A percentile compares a stretch with the other conserved stretches of the same genome.
Conservation (phyloP, 139 green algal species). For the Deuterostichococcus epilithicus region DNA sequence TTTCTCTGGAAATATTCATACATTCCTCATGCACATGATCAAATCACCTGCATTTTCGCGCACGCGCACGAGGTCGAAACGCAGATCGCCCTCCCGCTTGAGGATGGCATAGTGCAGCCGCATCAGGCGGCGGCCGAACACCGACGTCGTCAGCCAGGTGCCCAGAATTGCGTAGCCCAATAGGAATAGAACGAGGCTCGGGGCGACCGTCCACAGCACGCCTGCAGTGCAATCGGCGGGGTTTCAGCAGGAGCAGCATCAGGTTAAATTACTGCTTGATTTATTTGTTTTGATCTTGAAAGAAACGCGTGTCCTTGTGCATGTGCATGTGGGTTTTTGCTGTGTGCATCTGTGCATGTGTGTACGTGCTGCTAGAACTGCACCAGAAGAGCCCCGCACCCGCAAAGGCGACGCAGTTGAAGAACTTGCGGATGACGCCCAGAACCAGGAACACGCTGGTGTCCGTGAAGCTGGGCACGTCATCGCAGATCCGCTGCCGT, state of each 20-base stretch:
- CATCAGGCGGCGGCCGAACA: slow-evolving; percentile 81
- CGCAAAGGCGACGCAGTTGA: slow-evolving; percentile 80
- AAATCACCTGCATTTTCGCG: slow-evolving; percentile 27
- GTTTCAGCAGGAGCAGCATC: not conserved
- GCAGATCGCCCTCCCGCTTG: slow-evolving; percentile 76
- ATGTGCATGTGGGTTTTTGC: too few species aligned
- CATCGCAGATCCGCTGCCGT: slow-evolving; percentile 86
- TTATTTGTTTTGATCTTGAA: not conserved
- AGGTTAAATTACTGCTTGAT: not conserved
- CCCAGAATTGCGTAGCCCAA: slow-evolving; percentile 75
- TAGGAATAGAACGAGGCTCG: slow-evolving; percentile 75
- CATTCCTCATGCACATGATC: not conserved
- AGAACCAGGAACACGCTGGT: slow-evolving; percentile 56
- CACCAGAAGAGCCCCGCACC: slow-evolving; percentile 23
- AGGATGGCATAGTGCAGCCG: slow-evolving; percentile 59
- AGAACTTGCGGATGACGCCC: slow-evolving; percentile 65
- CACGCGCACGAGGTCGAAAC: slow-evolving; percentile 79
- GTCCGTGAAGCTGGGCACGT: slow-evolving; percentile 70
- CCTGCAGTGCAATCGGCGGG: slow-evolving; percentile 34
- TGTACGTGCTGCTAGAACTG: too few species aligned
- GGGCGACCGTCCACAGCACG: slow-evolving; percentile 69
- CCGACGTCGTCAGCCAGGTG: slow-evolving; percentile 66
- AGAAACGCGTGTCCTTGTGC: too few species aligned
- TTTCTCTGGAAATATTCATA: too few species aligned
- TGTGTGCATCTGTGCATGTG: too few species aligned